These are phyloP conservation scores for Ascochyta viciae-villosae DNA, from an alignment of 2,329 filamentous ascomycete species.

Conservation along the genomic window DNA sequence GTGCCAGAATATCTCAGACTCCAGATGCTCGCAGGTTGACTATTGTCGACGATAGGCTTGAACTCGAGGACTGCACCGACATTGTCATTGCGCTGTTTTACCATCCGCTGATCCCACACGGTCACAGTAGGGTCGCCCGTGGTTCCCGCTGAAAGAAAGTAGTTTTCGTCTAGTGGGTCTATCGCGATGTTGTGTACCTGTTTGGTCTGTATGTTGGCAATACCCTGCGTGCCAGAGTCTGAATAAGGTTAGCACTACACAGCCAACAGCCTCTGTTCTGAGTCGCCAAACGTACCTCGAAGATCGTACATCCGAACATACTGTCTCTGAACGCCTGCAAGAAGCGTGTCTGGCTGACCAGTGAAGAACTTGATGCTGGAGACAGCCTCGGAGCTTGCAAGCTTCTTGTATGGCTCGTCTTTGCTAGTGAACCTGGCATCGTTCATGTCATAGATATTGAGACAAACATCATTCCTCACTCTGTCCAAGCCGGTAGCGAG, in stretches of 20 bases:
- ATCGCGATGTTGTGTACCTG: slow-evolving; percentile 75
- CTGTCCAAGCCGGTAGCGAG: slow-evolving; percentile 81
- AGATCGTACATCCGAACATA: slow-evolving; percentile 80
- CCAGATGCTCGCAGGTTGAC: slow-evolving; percentile 63
- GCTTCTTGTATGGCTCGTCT: slow-evolving; percentile 62
- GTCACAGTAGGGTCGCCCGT: slow-evolving; percentile 76
- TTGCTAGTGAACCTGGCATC: slow-evolving; percentile 60
- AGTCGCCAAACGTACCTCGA: slow-evolving; percentile 62
- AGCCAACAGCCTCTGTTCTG: background rate
- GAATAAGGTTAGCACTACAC: slow-evolving; percentile 20
- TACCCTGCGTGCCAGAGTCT: slow-evolving; percentile 54
- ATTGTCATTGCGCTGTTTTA: slow-evolving; percentile 51
- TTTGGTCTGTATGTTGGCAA: slow-evolving; percentile 60
- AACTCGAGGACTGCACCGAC: slow-evolving; percentile 64
- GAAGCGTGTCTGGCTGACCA: slow-evolving; percentile 75
- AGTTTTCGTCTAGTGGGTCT: slow-evolving; percentile 81
- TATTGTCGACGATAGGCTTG: slow-evolving; percentile 60
- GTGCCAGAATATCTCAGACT: slow-evolving; percentile 67
- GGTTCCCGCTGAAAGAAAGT: slow-evolving; percentile 79
- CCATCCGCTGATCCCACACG: slow-evolving; percentile 76
- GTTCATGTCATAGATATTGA: slow-evolving; percentile 83
- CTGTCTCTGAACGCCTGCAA: slow-evolving; percentile 77
- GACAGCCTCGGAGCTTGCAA: slow-evolving; percentile 71
- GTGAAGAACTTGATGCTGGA: slow-evolving; percentile 85
- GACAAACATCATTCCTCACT: slow-evolving; percentile 80